Base-by-base conservation (phyloP, 1,284 basidiomycete species). In the Butyriboletus appendiculatus region DNA sequence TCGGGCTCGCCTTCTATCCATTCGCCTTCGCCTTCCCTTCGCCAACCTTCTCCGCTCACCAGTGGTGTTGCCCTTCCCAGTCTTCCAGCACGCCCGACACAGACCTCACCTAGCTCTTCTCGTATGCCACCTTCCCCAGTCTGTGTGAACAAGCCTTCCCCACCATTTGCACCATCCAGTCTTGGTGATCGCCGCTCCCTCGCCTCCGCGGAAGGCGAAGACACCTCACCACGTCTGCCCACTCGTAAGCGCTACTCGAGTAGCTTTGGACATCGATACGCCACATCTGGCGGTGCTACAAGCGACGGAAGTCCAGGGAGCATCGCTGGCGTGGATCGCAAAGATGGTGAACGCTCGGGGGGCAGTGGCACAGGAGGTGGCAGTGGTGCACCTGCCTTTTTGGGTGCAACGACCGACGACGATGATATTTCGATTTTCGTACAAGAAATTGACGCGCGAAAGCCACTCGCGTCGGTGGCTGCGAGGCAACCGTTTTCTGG, bases 341-440 rank as follows among this genome's bases (percentile, higher is more conserved):
- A 63, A 45, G 65, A 65, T 14, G 49, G 57, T 20, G 61, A 56
- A 24, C 57, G 61, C n/a, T 43, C 53, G 1, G 43, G 39, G 4
- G 53, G 63, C 0, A 57, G 41, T 15, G 50, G 53, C 24, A 39
- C 52, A 14, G 57, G 48, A n/a, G 43, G 56, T 12, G 48, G 52
- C 3, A 33, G 54, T 34, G 40, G 45, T 20, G 46, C 53, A 2
- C 57, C 77, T 8, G 78, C 78, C 7, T 81, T 75, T 63, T 65
- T 80, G 52, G 77, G 75, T 54, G 69, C 73, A 4, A 75, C 75
- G 40, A 80, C 80, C 14, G 86, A 90, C 55, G 86, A 90, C 61
- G 88, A 89, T 61, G 88, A 90, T 47, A 82, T 91, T 28, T 87
- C 85, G 4, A 75, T 80, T 15, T 90, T 90, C 62, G 84, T 91